Percentiles rank a stretch among this genome's conserved stretches.
Evolutionary conservation across 495 filamentous ascomycete species (phyloP).

Genomic region (Stereocaulon alpinum): DNA sequence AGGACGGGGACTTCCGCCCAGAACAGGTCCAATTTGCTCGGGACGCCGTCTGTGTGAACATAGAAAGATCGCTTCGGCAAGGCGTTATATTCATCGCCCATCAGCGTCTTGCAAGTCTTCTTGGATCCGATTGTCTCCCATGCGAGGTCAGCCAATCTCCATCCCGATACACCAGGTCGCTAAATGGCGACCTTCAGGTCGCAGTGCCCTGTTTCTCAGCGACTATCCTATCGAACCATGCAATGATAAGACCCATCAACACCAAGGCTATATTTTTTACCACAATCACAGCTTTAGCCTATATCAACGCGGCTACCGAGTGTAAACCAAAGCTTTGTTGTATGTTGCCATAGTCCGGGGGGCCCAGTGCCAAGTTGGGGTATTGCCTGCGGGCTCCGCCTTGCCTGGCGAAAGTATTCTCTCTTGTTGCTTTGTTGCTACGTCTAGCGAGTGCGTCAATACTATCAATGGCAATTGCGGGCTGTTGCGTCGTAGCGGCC

Average conservation of each 20-base stretch:
- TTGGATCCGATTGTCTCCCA: background rate
- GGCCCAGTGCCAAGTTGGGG: background rate
- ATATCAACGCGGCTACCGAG: background rate
- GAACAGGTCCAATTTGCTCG: background rate
- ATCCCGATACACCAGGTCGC: background rate
- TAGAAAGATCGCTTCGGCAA: background rate
- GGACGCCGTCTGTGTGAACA: background rate
- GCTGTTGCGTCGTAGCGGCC: background rate
- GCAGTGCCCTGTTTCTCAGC: slow-evolving; percentile 1
- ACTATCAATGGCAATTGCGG: background rate
- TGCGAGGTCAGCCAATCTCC: background rate
- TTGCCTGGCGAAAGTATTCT: background rate
- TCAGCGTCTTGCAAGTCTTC: background rate
- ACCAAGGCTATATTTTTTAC: background rate
- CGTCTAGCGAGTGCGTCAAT: background rate
- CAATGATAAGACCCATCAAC: background rate
- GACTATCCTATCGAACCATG: background rate
- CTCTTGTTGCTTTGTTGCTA: background rate
- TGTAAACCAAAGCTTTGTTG: background rate
- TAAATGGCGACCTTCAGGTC: background rate
- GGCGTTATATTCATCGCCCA: background rate
- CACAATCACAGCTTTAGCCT: background rate
- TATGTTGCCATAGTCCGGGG: background rate
- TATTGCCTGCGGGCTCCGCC: background rate
- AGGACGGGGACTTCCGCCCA: background rate